These are phyloP conservation scores for Colletotrichum tofieldiae DNA, from an alignment of 2,329 filamentous ascomycete species.

Conservation along the genomic window DNA sequence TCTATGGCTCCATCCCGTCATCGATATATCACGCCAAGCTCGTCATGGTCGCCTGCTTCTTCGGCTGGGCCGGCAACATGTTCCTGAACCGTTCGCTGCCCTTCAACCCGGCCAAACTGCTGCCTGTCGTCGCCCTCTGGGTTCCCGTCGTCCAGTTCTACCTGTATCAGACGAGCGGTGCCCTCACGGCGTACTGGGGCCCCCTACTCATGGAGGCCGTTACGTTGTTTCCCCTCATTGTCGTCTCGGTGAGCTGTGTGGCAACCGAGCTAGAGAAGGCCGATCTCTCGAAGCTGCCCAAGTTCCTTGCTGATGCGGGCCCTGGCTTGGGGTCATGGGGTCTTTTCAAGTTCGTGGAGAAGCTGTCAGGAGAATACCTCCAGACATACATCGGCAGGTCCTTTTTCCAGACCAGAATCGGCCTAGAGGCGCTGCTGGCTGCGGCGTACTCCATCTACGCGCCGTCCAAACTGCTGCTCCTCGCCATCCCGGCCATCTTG, in stretches of 20 bases:
- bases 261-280: constrained; percentile 76
- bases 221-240: constrained; percentile 79
- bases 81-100: constrained; percentile 66
- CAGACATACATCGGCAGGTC: constrained; percentile 71
- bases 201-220: constrained; percentile 82
- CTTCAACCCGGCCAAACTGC: constrained; percentile 65
- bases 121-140: constrained; percentile 83
- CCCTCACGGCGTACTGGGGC: constrained; percentile 79
- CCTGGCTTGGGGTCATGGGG: constrained; percentile 78
- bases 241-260: constrained; percentile 75
- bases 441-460: constrained; percentile 76
- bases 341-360: constrained; percentile 71
- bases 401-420: constrained; percentile 78
- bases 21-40: constrained; percentile 79
- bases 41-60: constrained; percentile 76
- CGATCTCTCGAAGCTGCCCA: constrained; percentile 69
- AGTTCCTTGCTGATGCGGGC: constrained; percentile 73
- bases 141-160: constrained; percentile 81
- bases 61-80: constrained; percentile 80
- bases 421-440: constrained; percentile 79
- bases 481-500: constrained; percentile 80
- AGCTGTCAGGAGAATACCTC: constrained; percentile 57
- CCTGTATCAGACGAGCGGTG: constrained; percentile 76
- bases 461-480: constrained; percentile 78
- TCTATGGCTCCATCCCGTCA: constrained; percentile 89